phyloP scores from a whole-genome alignment of 2,329 filamentous ascomycete species.

The Neonectria coccinea region DNA sequence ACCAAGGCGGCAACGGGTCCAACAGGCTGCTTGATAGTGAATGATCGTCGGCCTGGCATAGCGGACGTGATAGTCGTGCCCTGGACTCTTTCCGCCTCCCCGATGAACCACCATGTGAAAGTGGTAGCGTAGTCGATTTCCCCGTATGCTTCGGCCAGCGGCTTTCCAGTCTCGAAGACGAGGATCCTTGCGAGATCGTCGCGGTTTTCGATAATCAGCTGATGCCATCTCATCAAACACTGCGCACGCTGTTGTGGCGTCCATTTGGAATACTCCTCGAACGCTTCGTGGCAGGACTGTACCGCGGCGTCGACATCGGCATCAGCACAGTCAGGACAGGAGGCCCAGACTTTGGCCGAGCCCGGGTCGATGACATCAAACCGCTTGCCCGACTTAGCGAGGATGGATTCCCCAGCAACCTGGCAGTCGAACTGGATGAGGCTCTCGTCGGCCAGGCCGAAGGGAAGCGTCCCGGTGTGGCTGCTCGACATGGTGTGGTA shows the following conservation, averaged over 20 bases:
- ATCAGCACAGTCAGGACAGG: conserved; percentile 60
- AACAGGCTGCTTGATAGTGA: conserved; percentile 72
- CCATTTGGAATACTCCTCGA: conserved; percentile 53
- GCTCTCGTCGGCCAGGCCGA: conserved; percentile 59
- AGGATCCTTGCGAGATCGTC: conserved; percentile 55
- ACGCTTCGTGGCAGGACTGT: conserved; percentile 50
- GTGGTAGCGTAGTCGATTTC: conserved; percentile 67
- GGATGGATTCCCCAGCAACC: conserved; percentile 60
- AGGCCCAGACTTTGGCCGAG: conserved; percentile 61
- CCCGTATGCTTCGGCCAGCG: conserved; percentile 63
- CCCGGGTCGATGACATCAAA: conserved; percentile 68
- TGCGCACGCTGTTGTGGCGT: conserved; percentile 50
- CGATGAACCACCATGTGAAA: conserved; percentile 69
- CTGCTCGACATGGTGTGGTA: conserved; percentile 17
- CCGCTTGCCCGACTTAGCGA: conserved; percentile 58
- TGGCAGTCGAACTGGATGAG: conserved; percentile 63
- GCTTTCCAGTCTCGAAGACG: conserved; percentile 67
- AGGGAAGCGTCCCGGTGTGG: conserved; percentile 46
- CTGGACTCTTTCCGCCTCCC: conserved; percentile 58
- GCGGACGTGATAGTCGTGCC: conserved; percentile 72
- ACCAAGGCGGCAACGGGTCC: conserved; percentile 52
- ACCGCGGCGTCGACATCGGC: conserved; percentile 55
- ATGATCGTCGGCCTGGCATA: conserved; percentile 71
- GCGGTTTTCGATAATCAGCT: conserved; percentile 50
- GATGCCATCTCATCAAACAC: conserved; percentile 52